Evolutionary conservation across 352 stramenopile genomes (phyloP).

Genomic region (Pythium phragmiticola): DNA sequence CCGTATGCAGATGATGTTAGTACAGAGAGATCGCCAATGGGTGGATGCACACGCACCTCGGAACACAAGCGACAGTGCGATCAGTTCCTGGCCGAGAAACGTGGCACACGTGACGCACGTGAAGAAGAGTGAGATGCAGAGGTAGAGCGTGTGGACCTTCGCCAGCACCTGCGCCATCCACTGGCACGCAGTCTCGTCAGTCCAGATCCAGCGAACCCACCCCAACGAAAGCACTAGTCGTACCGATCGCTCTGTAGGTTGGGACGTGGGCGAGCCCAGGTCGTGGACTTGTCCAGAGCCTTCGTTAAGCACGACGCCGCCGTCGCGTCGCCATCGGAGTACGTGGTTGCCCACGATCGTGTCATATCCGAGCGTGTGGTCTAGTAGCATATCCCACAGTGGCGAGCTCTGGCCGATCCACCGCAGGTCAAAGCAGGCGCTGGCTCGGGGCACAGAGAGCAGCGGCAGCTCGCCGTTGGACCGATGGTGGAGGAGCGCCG

Average conservation of each 20-base stretch:
- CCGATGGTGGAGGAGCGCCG: constrained; percentile 9
- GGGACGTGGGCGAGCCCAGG: constrained; percentile 54
- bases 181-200: constrained; percentile 13
- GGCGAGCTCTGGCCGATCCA: constrained; percentile 35
- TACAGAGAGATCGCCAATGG: background rate
- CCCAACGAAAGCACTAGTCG: background rate
- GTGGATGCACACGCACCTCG: constrained; percentile 37
- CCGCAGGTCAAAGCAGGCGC: constrained; percentile 49
- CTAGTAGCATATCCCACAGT: constrained; percentile 46
- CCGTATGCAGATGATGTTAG: background rate
- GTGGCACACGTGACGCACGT: constrained; percentile 90
- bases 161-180: constrained; percentile 47
- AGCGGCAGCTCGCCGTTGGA: constrained; percentile 23
- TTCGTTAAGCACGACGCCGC: constrained; percentile 73
- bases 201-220: background rate
- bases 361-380: constrained; percentile 78
- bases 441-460: constrained; percentile 37
- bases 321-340: constrained; percentile 47
- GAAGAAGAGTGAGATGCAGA: constrained; percentile 94
- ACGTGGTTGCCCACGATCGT: constrained; percentile 94
- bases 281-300: constrained; percentile 57
- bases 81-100: constrained; percentile 93
- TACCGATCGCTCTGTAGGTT: constrained; percentile 19
- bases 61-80: constrained; percentile 92
- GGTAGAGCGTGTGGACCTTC: constrained; percentile 90